A percentile compares a stretch with the other conserved stretches of the same genome.
Evolutionary conservation across 2,329 filamentous ascomycete species (phyloP).

Genomic region (Botrytis cinerea): DNA sequence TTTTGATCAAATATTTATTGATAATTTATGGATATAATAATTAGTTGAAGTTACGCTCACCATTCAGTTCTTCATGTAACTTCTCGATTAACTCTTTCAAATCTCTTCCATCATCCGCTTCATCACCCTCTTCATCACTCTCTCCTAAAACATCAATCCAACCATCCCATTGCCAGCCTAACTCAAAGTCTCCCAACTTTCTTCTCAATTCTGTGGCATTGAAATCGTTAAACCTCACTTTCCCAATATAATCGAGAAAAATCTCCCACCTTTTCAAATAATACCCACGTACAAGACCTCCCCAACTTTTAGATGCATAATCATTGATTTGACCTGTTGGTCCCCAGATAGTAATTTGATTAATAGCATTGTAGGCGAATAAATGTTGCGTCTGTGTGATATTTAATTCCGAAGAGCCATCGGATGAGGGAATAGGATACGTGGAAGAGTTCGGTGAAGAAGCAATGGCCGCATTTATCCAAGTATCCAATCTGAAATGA

Average conservation of each 20-base stretch:
- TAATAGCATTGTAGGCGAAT: constrained; percentile 48
- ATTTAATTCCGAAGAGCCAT: neutral
- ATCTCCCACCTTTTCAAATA: neutral
- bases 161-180: neutral
- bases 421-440: neutral
- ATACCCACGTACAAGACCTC: constrained; percentile 49
- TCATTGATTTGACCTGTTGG: constrained; percentile 51
- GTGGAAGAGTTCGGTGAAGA: neutral
- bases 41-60: no score
- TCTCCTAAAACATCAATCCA: no score
- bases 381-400: neutral
- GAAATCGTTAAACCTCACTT: neutral
- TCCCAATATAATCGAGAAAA: neutral
- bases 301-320: constrained; percentile 53
- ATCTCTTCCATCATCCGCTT: no score
- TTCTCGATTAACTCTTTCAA: neutral
- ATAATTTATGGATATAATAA: no score
- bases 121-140: neutral
- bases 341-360: constrained; percentile 55
- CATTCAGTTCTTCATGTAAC: neutral
- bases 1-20: no score
- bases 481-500: constrained; percentile 13
- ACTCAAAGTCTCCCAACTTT: neutral
- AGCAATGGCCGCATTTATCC: neutral
- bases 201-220: neutral